Base-by-base conservation (phyloP, 2,329 filamentous ascomycete genomes). In the Purpureocillium takamizusanense region DNA sequence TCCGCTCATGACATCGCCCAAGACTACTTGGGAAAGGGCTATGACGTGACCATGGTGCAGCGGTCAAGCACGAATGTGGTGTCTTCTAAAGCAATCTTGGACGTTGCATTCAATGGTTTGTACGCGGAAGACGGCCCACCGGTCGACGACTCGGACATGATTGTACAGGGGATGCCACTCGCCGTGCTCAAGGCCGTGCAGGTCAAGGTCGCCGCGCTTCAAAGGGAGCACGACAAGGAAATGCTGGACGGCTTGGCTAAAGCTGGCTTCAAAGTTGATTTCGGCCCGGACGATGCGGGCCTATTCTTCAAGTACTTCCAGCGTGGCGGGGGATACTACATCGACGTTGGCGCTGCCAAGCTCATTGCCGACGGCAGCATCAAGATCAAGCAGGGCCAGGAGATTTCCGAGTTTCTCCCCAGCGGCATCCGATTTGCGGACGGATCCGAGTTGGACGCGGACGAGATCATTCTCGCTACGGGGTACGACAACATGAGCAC, bases 401-500 rank as follows among this genome's bases (percentile, higher is more conserved):
- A 76, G 10, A 72, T 83, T 12, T 51, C 58, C 2, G 58, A 64
- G 16, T 67, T 83, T 3, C 62, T 70, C 0, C 59, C 67, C 0
- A 49, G 60, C 1, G 68, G 65, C 1, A 44, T 72, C 1, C 53
- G 60, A 1, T 65, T 80, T 4, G 63, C 63, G 0, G 78, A 83
- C 42, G 78, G 77, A 0, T 57, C 60, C 0, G 66, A 69, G 46
- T 52, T 83, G 0, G 66, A 74, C 14, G 76, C 78, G 0, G 79
- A 83, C 44, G 68, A 81, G 44, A 70, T 84, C 8, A 67, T 84
- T 0, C 65, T 81, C 31, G 77, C 77, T 0, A 81, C 77, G 0
- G 77, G 76, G 0, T 84, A 81, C 47, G 70, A 79, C 43, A 83
- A 82, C 51, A 86, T 86, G 80, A 65, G 68, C 10, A 78, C 74